Evolutionary conservation across 345 rosid genomes (phyloP).

Genomic region (Eucalyptus sideroxylon): DNA sequence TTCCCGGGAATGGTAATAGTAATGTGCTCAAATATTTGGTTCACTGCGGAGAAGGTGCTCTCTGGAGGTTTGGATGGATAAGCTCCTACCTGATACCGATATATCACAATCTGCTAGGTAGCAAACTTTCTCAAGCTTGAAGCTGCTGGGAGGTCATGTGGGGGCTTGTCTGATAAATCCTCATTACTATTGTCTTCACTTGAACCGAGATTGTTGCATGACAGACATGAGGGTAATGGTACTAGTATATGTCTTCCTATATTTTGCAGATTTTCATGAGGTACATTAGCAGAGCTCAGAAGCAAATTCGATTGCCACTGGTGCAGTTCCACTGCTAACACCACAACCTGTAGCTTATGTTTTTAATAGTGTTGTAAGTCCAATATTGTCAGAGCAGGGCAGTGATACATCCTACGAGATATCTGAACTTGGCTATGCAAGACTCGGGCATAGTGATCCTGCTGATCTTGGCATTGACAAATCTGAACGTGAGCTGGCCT

Average conservation of each 20-base stretch:
- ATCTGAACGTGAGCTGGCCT: slow-evolving; percentile 23
- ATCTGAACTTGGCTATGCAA: slow-evolving; percentile 46
- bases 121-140: slow-evolving; percentile 90
- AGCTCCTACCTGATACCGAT: slow-evolving; percentile 69
- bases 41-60: slow-evolving; percentile 71
- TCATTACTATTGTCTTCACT: neutral
- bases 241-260: neutral
- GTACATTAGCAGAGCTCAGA: slow-evolving; percentile 22
- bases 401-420: slow-evolving; percentile 33
- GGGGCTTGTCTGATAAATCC: slow-evolving; percentile 16
- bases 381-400: slow-evolving; percentile 34
- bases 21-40: slow-evolving; percentile 35
- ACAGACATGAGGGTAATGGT: neutral
- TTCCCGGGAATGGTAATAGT: neutral
- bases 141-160: slow-evolving; percentile 88
- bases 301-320: slow-evolving; percentile 17
- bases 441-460: slow-evolving; percentile 14
- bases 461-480: neutral
- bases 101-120: slow-evolving; percentile 65
- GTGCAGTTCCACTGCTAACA: slow-evolving; percentile 7
- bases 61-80: slow-evolving; percentile 88
- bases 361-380: slow-evolving; percentile 27
- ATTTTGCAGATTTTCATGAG: slow-evolving; percentile 49
- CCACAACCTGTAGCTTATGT: slow-evolving; percentile 27
- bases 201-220: neutral